These are phyloP conservation scores for Chiua virens DNA, from an alignment of 768 basidiomycete species.

Conservation along the genomic window DNA sequence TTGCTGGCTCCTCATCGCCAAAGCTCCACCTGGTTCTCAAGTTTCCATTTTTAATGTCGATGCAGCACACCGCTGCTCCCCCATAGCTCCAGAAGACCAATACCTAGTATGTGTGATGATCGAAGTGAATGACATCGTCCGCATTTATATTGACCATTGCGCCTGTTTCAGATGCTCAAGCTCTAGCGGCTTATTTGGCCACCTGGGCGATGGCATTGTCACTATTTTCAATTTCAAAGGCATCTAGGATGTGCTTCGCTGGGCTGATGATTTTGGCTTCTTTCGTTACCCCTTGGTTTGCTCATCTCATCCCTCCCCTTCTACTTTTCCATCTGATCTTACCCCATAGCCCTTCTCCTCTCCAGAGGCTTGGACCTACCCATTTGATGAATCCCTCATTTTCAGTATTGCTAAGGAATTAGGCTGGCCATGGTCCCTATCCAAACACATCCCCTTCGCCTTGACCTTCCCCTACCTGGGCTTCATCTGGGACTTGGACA, in stretches of 20 bases:
- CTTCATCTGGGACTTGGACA: neutral
- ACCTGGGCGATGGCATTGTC: slow-evolving; percentile 31
- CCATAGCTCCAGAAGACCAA: neutral
- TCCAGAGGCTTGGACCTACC: too few relatives aligned
- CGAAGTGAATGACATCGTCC: neutral
- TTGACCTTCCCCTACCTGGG: neutral
- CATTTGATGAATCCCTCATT: neutral
- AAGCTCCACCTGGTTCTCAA: slow-evolving; percentile 33
- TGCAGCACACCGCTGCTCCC: neutral
- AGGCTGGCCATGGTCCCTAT: neutral
- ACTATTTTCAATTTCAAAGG: slow-evolving; percentile 14
- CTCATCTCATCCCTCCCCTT: too few relatives aligned
- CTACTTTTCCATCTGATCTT: too few relatives aligned
- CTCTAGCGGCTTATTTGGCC: slow-evolving; percentile 32
- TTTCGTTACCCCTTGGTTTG: neutral
- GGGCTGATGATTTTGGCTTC: slow-evolving; percentile 36
- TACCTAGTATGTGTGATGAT: neutral
- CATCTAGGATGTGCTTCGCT: slow-evolving; percentile 28
- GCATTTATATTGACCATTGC: slow-evolving; percentile 9
- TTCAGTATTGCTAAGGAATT: neutral
- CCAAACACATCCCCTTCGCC: neutral
- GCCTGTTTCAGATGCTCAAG: slow-evolving; percentile 26
- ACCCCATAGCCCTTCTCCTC: too few relatives aligned
- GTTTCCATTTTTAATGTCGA: slow-evolving; percentile 21
- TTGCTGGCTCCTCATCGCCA: slow-evolving; percentile 22